Evolutionary conservation across 2,329 filamentous ascomycete genomes (phyloP).

Genomic region (Fusarium anthophilum): DNA sequence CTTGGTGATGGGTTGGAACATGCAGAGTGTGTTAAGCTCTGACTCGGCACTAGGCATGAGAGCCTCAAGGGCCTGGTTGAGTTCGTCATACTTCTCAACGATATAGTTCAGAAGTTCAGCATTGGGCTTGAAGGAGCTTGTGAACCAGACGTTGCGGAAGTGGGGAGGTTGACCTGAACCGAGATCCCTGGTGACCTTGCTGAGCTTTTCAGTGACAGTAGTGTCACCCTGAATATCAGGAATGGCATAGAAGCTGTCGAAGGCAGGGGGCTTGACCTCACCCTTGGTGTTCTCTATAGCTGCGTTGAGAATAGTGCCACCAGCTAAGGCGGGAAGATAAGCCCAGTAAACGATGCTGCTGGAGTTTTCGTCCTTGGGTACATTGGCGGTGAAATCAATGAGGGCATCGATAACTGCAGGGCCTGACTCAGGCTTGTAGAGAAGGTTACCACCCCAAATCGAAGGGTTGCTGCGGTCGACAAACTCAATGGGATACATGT

Average conservation of each 20-base stretch:
- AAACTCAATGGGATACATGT: slow-evolving; percentile 46
- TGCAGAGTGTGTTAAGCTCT: slow-evolving; percentile 44
- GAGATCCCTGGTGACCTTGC: slow-evolving; percentile 45
- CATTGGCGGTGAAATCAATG: slow-evolving; percentile 46
- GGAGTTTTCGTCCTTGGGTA: slow-evolving; percentile 46
- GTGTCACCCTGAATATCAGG: slow-evolving; percentile 39
- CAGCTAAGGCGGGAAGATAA: slow-evolving; percentile 42
- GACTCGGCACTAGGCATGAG: slow-evolving; percentile 37
- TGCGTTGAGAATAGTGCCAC: slow-evolving; percentile 45
- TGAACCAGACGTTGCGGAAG: slow-evolving; percentile 50
- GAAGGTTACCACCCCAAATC: slow-evolving; percentile 47
- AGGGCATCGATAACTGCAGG: slow-evolving; percentile 44
- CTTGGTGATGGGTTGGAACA: slow-evolving; percentile 48
- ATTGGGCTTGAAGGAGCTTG: slow-evolving; percentile 49
- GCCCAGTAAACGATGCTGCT: slow-evolving; percentile 47
- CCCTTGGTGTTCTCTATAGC: slow-evolving; percentile 47
- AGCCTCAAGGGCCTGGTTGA: slow-evolving; percentile 42
- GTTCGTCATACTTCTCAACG: slow-evolving; percentile 42
- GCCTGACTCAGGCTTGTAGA: slow-evolving; percentile 36
- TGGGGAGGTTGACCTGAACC: slow-evolving; percentile 43
- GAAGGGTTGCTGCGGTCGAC: slow-evolving; percentile 37
- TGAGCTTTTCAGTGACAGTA: slow-evolving; percentile 42
- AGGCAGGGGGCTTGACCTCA: slow-evolving; percentile 42
- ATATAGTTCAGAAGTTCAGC: slow-evolving; percentile 47
- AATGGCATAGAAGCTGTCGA: slow-evolving; percentile 42